Base-by-base conservation (phyloP, 768 basidiomycete species). In the Termitomyces sp. region DNA sequence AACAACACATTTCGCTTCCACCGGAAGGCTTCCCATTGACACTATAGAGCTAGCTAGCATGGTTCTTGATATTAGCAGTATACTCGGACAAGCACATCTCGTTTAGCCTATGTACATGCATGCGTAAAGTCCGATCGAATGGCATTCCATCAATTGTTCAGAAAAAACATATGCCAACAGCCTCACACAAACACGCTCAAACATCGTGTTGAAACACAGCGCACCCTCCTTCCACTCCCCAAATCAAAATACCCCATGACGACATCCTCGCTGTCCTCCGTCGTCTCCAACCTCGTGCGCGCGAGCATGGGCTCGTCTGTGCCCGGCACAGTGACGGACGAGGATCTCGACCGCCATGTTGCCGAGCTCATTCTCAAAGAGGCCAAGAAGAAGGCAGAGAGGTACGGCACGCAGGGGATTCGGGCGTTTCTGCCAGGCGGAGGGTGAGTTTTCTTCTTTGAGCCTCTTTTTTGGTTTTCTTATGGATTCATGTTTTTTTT, bases 351-450 rank as follows among this genome's bases (percentile, higher is more conserved):
- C 72, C 81, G 84, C 44, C 91, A 92, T 66, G 92, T 99, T 28
- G 93, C 93, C 2, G 89, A 94, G 51, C 81, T 98, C 55, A 87
- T 99, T 51, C 82, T 98, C 40, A 86, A 83, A 61, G 97, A 98
- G 70, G 96, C 97, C 2, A 93, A 91, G 74, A 86, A 87, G 77
- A 91, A 94, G 71, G 93, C 93, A 34, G 84, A 89, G 64, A 79
- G 74, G 56, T 98, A 94, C 68, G 73, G 76, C 52, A 82, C 87
- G 65, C 77, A 88, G 27, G 94, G 94, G 2, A 79, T 96, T 47
- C 75, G 83, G 9, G 94, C 91, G 2, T 92, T 92, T 66, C 77
- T 94, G 32, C 82, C 73, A 11, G 73, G 78, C 35, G 76, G 76
- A 56, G 72, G 50, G 86, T 81, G 59, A 59, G 76, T 72, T 28